phyloP scores from a whole-genome alignment of 2,329 filamentous ascomycete species.

The Colletotrichum siamense region DNA sequence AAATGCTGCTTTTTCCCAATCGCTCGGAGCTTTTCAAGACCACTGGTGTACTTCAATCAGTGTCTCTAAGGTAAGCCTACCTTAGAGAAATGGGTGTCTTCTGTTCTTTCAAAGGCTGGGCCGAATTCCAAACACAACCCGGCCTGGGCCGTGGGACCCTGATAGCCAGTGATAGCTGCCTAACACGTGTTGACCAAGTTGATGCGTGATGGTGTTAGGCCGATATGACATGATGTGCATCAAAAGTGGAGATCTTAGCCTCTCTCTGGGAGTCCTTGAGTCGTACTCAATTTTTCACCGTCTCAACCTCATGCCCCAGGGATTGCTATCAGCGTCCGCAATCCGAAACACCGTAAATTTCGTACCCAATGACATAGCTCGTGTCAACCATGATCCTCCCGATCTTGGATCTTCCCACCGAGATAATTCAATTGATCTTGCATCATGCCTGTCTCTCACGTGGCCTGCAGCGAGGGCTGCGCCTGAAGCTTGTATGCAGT shows the following conservation, averaged over 20 bases:
- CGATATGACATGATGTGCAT: fast-evolving
- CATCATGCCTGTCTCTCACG: background rate
- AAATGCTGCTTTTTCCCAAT: background rate
- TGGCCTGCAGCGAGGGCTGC: background rate
- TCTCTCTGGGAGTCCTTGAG: background rate
- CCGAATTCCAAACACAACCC: background rate
- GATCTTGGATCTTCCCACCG: background rate
- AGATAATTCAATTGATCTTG: background rate
- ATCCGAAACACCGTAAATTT: background rate
- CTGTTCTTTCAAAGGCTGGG: background rate
- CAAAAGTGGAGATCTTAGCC: background rate
- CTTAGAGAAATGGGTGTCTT: background rate
- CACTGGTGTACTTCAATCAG: background rate
- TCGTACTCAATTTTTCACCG: background rate
- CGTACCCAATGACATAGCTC: background rate
- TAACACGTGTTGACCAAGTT: fast-evolving
- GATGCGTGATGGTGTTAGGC: background rate
- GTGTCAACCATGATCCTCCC: background rate
- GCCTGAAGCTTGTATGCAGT: background rate
- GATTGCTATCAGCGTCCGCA: background rate
- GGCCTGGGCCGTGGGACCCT: background rate
- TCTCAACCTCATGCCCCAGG: background rate
- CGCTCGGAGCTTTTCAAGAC: fast-evolving
- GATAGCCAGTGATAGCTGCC: background rate
- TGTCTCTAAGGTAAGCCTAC: fast-evolving